Conservation (phyloP, 441 rosid genomes). For the Theobroma grandiflorum region DNA sequence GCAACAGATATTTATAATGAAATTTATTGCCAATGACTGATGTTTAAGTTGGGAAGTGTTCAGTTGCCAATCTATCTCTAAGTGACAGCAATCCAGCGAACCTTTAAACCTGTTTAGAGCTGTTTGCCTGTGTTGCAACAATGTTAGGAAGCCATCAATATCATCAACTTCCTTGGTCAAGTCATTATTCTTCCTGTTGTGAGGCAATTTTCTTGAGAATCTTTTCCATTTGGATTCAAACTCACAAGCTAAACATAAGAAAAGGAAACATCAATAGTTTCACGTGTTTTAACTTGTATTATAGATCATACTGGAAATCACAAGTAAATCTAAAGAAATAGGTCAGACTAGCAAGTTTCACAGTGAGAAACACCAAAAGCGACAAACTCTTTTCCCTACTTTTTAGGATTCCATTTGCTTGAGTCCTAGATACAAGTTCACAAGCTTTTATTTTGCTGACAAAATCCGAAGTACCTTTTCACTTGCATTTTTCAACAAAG, state of each 20-base stretch:
- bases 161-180: too few relatives aligned
- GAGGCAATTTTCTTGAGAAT: too few relatives aligned
- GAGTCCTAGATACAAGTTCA: neutral
- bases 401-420: neutral
- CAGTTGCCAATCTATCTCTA: neutral
- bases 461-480: neutral
- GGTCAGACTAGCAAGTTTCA: neutral
- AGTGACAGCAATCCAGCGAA: too few relatives aligned
- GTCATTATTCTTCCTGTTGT: too few relatives aligned
- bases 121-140: too few relatives aligned
- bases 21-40: neutral
- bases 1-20: neutral
- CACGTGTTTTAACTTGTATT: neutral
- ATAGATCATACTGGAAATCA: neutral
- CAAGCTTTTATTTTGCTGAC: neutral
- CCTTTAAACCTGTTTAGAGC: too few relatives aligned
- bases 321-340: neutral
- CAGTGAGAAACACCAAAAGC: neutral
- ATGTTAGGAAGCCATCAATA: too few relatives aligned
- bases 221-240: slow-evolving; percentile 48
- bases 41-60: slow-evolving; percentile 8
- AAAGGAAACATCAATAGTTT: neutral
- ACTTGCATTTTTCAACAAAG: slow-evolving; percentile 1
- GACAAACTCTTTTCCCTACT: neutral
- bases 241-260: slow-evolving; percentile 50